Base-by-base conservation (phyloP, 352 stramenopile genomes). In the Pythium guiyangense region DNA sequence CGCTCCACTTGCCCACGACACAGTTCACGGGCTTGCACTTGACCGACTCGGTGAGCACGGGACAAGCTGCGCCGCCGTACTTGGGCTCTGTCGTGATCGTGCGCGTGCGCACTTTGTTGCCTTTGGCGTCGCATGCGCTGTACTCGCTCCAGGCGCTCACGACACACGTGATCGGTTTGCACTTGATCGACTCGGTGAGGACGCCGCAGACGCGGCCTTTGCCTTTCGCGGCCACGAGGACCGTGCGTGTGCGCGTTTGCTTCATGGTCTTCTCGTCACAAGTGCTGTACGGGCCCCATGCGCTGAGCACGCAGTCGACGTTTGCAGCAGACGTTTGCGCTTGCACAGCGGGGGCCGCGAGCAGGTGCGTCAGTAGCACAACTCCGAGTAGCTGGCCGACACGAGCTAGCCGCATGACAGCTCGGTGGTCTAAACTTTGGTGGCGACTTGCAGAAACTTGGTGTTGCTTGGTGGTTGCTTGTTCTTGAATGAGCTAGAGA, bases 11-110 rank as follows among this genome's bases (percentile, higher is more conserved):
- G 29, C 65, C 75, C 37, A 89, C 74, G 40, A 78, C 63, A 29
- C 81, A 91, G 57, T 75, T 63, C 25, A 88, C 69, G 1, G 79
- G 74, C 52, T 62, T 63, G 57, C 80, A 90, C 29, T 66, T 64
- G 37, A 79, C 54, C 18, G 75, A 71, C 37, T 90, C 79, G 22
- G 60, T 65, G 20, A 90, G 63, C 5, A 59, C 54, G 0, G 71
- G 73, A 50, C 79, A 90, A 1, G 58, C 54, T 2, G 56, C 56
- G 4, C 79, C 79, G 37, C 66, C 66, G 50, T 72, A 71, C 26
- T 52, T 58, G 1, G 64, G 52, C n/a, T 49, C 34, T 1, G 64
- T 54, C 3, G 57, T 74, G 46, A 84, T 52, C 1, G 44, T 60
- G 3, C 79, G 74, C 31, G 62, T 67, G 26, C 72, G 79, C 0